phyloP scores from a whole-genome alignment of 495 filamentous ascomycete species.

The Lophium mytilinum region DNA sequence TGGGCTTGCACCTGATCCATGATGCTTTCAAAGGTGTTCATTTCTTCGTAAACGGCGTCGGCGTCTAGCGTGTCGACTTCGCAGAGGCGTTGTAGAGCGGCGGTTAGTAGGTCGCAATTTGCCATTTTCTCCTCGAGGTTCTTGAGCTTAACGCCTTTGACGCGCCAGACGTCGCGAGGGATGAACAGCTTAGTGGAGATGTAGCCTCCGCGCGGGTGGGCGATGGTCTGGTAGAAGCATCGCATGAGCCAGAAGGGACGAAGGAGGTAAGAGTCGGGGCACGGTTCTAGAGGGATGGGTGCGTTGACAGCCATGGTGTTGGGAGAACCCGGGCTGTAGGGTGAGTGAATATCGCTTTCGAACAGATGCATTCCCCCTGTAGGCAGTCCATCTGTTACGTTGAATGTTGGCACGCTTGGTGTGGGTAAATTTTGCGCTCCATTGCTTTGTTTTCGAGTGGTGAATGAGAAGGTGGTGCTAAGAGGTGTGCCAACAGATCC shows the following conservation, averaged over 20 bases:
- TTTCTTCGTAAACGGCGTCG: conserved; percentile 86
- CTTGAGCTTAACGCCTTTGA: conserved; percentile 88
- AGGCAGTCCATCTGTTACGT: conserved; percentile 41
- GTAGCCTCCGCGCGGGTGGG: conserved; percentile 86
- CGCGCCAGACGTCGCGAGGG: conserved; percentile 85
- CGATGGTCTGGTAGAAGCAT: conserved; percentile 82
- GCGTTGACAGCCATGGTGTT: conserved; percentile 49
- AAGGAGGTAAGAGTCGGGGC: conserved; percentile 74
- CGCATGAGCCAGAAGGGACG: conserved; percentile 97
- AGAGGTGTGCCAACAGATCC: conserved; percentile 67
- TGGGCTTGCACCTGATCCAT: conserved; percentile 75
- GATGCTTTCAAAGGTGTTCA: conserved; percentile 82
- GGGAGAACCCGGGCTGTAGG: conserved; percentile 49
- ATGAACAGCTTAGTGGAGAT: conserved; percentile 84
- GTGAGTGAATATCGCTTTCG: conserved; percentile 72
- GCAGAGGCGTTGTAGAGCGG: conserved; percentile 74
- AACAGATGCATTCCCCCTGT: conserved; percentile 73
- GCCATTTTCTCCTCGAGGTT: conserved; percentile 87
- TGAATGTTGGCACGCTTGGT: conserved; percentile 52
- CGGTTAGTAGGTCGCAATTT: conserved; percentile 87
- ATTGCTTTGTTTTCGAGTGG: conserved; percentile 32
- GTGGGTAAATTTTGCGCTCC: conserved; percentile 56
- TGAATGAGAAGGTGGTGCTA: conserved; percentile 55
- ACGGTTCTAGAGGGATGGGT: conserved; percentile 80
- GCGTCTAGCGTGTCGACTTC: conserved; percentile 82